These are phyloP conservation scores for Benincasa hispida DNA, from an alignment of 306 rosid species.

Conservation along the genomic window DNA sequence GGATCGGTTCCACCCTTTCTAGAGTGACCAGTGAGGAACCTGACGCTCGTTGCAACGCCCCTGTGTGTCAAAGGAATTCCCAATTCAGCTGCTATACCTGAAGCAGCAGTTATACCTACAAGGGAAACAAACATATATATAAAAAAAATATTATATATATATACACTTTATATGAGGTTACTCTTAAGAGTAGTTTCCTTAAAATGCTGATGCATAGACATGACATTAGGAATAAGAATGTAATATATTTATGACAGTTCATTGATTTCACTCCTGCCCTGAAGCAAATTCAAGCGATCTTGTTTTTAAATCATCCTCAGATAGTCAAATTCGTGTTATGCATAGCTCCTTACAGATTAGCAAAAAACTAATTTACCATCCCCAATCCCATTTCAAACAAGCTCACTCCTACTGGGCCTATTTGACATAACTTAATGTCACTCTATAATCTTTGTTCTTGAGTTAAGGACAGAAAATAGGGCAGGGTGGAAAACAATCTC, in stretches of 20 bases:
- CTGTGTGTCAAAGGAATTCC: slow-evolving; percentile 92
- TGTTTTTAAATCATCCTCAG: background rate
- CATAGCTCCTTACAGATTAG: background rate
- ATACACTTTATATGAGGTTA: background rate
- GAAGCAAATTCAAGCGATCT: background rate
- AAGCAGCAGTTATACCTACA: slow-evolving; percentile 91
- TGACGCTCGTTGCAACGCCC: slow-evolving; percentile 65
- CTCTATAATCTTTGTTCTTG: background rate
- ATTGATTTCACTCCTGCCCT: background rate
- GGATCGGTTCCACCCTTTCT: slow-evolving; percentile 92
- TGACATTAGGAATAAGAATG: background rate
- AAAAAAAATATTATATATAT: no score
- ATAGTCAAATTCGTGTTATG: background rate
- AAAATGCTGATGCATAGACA: background rate
- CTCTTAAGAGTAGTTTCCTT: background rate
- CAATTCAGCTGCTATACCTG: slow-evolving; percentile 84
- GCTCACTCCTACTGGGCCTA: background rate
- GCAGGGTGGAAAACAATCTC: background rate
- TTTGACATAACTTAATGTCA: background rate
- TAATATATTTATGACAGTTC: background rate
- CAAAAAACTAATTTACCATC: background rate
- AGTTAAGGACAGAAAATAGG: background rate
- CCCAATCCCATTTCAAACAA: background rate
- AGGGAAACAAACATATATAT: background rate
- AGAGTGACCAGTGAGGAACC: slow-evolving; percentile 90